These are phyloP conservation scores for Cryptococcus neoformans DNA, from an alignment of 1,284 basidiomycete genomes.

Conservation along the genomic window DNA sequence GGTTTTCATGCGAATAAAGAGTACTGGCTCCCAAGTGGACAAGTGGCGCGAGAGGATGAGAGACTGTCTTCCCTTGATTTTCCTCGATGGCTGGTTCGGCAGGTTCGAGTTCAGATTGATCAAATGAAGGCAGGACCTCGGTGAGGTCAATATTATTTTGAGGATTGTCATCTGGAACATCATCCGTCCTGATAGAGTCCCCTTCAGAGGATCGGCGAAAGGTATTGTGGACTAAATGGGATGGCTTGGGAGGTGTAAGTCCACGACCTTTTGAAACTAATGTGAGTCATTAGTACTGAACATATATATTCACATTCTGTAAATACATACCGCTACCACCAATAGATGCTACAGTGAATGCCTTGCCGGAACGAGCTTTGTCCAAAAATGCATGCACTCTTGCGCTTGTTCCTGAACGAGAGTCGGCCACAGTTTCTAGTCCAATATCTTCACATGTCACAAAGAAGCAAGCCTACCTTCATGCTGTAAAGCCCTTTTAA, in stretches of 20 bases:
- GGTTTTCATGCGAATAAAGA: conserved; percentile 45
- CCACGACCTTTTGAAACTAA: conserved; percentile 44
- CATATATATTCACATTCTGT: neutral
- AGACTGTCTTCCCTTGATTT: neutral
- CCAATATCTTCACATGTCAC: neutral
- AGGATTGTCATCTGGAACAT: neutral
- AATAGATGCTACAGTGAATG: conserved; percentile 40
- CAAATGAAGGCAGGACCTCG: conserved; percentile 1
- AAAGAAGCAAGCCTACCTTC: conserved; percentile 16
- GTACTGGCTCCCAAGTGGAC: conserved; percentile 27
- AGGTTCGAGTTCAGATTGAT: neutral
- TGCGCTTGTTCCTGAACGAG: conserved; percentile 27
- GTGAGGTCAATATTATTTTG: conserved; percentile 10
- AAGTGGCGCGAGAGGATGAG: conserved; percentile 5
- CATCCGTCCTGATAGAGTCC: too few relatives aligned
- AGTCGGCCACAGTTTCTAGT: neutral
- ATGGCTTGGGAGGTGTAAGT: conserved; percentile 15
- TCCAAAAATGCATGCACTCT: conserved; percentile 37
- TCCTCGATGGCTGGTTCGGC: neutral
- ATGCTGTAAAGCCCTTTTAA: conserved; percentile 30
- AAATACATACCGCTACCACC: conserved; percentile 39
- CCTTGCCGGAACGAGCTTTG: conserved; percentile 33
- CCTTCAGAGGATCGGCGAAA: neutral
- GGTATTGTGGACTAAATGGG: neutral
- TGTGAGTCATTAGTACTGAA: neutral